phyloP scores from a whole-genome alignment of 306 rosid species.

The Styphnolobium japonicum region DNA sequence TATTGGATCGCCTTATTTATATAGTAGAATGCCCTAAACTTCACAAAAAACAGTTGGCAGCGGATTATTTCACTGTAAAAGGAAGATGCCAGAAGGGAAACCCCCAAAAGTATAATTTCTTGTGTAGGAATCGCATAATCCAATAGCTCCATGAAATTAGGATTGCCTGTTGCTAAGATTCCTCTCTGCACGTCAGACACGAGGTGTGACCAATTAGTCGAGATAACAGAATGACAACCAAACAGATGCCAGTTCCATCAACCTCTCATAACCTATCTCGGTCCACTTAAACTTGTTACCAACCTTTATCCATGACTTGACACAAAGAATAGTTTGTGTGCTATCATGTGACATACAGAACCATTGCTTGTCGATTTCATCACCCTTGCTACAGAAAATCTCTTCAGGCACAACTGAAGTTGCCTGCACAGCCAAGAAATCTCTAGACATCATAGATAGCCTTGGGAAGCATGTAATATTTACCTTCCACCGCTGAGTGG shows the following conservation, averaged over 20 bases:
- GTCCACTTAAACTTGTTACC: constrained; percentile 66
- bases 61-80: too few species aligned
- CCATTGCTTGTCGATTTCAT: constrained; percentile 74
- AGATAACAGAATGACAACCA: too few species aligned
- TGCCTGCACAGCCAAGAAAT: constrained; percentile 88
- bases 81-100: too few species aligned
- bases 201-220: too few species aligned
- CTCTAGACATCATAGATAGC: constrained; percentile 90
- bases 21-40: too few species aligned
- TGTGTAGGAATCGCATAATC: too few species aligned
- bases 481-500: constrained; percentile 97
- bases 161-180: not conserved
- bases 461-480: constrained; percentile 82
- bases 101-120: too few species aligned
- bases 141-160: not conserved
- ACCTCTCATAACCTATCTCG: constrained; percentile 49
- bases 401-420: constrained; percentile 86
- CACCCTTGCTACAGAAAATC: constrained; percentile 78
- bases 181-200: too few species aligned
- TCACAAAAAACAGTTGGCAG: too few species aligned
- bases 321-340: constrained; percentile 72
- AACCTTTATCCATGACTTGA: constrained; percentile 81
- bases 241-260: constrained; percentile 43
- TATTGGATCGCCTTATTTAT: too few species aligned
- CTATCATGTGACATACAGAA: constrained; percentile 68